Percentiles rank a stretch among this genome's conserved stretches.
Conservation (phyloP, 768 basidiomycete genomes). For the Rhizopogon sp. region DNA sequence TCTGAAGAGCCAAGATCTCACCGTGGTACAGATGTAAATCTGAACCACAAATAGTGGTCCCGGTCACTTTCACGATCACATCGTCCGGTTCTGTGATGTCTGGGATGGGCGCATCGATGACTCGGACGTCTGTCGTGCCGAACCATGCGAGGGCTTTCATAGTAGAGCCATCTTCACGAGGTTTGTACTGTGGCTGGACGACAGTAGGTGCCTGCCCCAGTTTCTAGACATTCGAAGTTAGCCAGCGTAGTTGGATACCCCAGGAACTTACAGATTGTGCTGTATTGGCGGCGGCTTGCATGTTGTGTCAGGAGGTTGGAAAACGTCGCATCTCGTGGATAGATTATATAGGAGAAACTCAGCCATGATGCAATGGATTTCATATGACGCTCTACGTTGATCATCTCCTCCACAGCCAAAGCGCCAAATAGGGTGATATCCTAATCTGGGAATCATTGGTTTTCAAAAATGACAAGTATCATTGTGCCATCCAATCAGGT, state of each 20-base stretch:
- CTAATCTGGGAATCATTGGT: not conserved
- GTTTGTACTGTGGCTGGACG: slow-evolving; percentile 41
- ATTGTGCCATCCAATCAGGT: no score
- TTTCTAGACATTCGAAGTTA: slow-evolving; percentile 16
- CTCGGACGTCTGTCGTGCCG: slow-evolving; percentile 42
- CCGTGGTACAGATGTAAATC: slow-evolving; percentile 65
- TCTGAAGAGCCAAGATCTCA: slow-evolving; percentile 62
- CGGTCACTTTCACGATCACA: slow-evolving; percentile 71
- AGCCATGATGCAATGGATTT: not conserved
- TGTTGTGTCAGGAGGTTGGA: slow-evolving; percentile 2
- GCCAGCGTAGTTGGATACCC: not conserved
- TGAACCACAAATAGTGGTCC: slow-evolving; percentile 69
- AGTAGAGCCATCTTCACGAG: slow-evolving; percentile 43
- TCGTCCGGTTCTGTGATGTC: slow-evolving; percentile 71
- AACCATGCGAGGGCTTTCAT: slow-evolving; percentile 74
- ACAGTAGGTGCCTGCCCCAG: slow-evolving; percentile 36
- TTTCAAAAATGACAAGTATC: no score
- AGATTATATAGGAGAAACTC: not conserved
- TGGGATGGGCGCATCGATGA: slow-evolving; percentile 45
- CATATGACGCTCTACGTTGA: not conserved
- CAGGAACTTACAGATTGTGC: slow-evolving; percentile 18
- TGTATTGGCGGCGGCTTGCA: slow-evolving; percentile 27
- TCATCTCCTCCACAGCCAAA: not conserved
- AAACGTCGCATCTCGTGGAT: not conserved
- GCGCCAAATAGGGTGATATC: not conserved